A percentile compares a stretch with the other conserved stretches of the same genome.
These are phyloP conservation scores for Rhazya stricta DNA, from an alignment of 257 asterid genomes.

Conservation along the genomic window DNA sequence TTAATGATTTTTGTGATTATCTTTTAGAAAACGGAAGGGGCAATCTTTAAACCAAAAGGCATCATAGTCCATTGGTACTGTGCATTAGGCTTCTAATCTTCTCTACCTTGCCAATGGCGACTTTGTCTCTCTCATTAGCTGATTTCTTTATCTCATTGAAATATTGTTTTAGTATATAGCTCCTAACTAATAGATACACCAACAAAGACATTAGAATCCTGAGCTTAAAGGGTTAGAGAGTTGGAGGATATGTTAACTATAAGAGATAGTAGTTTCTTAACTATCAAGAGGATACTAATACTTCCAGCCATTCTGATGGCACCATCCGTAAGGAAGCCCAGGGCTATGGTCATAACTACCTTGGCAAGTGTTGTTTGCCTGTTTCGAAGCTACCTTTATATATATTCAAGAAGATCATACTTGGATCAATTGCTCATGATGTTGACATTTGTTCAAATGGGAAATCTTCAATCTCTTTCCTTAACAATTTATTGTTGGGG, in stretches of 20 bases:
- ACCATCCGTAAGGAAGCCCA: constrained; percentile 18
- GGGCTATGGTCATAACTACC: constrained; percentile 60
- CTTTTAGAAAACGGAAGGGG: no score
- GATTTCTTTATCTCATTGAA: background rate
- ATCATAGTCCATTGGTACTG: no score
- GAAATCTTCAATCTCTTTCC: constrained; percentile 30
- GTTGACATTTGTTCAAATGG: constrained; percentile 25
- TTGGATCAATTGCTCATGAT: constrained; percentile 21
- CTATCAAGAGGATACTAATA: constrained; percentile 43
- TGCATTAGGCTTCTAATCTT: constrained; percentile 68
- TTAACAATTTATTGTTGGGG: constrained; percentile 49
- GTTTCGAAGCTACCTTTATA: constrained; percentile 58
- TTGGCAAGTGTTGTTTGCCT: constrained; percentile 65
- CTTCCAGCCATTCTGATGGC: constrained; percentile 21
- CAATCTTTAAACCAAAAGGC: no score
- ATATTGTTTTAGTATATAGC: background rate
- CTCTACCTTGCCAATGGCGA: constrained; percentile 58
- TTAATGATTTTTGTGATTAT: no score
- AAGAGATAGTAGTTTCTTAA: constrained; percentile 66
- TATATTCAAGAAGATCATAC: constrained; percentile 38
- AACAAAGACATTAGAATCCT: background rate
- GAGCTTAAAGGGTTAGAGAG: background rate
- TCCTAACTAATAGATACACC: background rate
- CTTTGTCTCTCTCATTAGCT: constrained; percentile 8
- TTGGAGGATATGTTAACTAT: constrained; percentile 51